These are phyloP conservation scores for Phylloporus scabripes DNA, from an alignment of 768 basidiomycete species.

Conservation along the genomic window DNA sequence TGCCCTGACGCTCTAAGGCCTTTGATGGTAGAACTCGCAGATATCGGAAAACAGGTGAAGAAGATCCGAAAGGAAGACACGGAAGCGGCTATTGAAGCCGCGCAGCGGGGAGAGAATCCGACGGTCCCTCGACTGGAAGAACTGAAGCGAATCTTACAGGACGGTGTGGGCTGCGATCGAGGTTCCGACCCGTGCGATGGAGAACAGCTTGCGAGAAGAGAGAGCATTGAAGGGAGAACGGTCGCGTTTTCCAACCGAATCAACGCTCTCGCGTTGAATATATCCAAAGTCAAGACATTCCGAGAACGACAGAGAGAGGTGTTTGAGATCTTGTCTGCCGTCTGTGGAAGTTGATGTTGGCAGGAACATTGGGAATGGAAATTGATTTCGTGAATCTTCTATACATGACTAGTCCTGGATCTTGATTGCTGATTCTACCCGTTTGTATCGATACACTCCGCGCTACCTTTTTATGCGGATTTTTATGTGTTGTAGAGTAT, in stretches of 20 bases:
- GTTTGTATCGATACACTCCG: slow-evolving; percentile 3
- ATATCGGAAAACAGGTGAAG: slow-evolving; percentile 47
- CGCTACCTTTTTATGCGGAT: not conserved
- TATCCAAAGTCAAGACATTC: slow-evolving; percentile 70
- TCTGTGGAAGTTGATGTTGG: slow-evolving; percentile 15
- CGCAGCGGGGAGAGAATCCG: slow-evolving; percentile 30
- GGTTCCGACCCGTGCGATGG: not conserved
- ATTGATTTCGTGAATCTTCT: not conserved
- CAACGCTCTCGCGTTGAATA: slow-evolving; percentile 63
- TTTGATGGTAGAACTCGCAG: slow-evolving; percentile 62
- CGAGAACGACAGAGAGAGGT: slow-evolving; percentile 64
- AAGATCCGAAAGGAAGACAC: slow-evolving; percentile 53
- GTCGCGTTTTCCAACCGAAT: slow-evolving; percentile 73
- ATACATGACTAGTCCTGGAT: not conserved
- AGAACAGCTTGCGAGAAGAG: slow-evolving; percentile 31
- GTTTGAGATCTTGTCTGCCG: slow-evolving; percentile 47
- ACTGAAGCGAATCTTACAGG: slow-evolving; percentile 50
- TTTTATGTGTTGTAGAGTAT: slow-evolving; percentile 1
- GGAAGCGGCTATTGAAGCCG: slow-evolving; percentile 40
- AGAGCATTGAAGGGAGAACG: slow-evolving; percentile 58
- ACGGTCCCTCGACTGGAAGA: slow-evolving; percentile 50
- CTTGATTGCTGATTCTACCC: not conserved
- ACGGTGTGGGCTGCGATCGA: slow-evolving; percentile 46
- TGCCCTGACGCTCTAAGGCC: slow-evolving; percentile 61
- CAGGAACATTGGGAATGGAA: not conserved